Evolutionary conservation across 225 moss, liverwort and hornwort species (phyloP).

Genomic region (Ulota crispa): DNA sequence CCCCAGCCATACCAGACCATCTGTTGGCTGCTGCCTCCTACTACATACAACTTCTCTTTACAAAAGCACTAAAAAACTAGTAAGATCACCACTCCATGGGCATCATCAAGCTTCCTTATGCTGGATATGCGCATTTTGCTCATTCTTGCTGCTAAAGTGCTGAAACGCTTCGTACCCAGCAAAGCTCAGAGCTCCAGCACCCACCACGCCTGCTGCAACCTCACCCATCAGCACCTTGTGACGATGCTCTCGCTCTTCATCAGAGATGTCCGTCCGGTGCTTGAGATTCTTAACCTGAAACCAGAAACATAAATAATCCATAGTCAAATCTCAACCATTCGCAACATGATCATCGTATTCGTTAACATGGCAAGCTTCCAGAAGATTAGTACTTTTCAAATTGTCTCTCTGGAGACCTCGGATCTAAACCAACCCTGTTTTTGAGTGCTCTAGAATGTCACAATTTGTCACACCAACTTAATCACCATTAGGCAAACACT

Average conservation of each 20-base stretch:
- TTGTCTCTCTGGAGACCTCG: not conserved
- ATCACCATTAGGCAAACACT: not conserved
- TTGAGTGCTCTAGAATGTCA: not conserved
- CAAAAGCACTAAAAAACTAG: not conserved
- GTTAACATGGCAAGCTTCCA: not conserved
- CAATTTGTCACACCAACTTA: not conserved
- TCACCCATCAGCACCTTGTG: constrained; percentile 41
- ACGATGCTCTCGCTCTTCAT: constrained; percentile 48
- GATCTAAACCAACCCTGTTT: not conserved
- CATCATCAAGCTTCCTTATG: constrained; percentile 18
- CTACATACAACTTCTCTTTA: not conserved
- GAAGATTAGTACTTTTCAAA: not conserved
- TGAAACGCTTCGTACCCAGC: constrained; percentile 46
- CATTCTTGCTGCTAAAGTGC: constrained; percentile 30
- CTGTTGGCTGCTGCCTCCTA: not conserved
- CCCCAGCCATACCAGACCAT: not conserved
- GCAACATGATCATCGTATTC: not conserved
- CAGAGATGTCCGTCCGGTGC: constrained; percentile 43
- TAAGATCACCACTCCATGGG: not conserved
- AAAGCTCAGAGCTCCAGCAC: constrained; percentile 36
- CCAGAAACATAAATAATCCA: not conserved
- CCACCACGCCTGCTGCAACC: constrained; percentile 45
- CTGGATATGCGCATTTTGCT: not conserved
- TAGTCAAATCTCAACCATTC: not conserved
- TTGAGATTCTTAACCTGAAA: constrained; percentile 37